Conservation (phyloP, 2,329 filamentous ascomycete species). For the Pyricularia pennisetigena region DNA sequence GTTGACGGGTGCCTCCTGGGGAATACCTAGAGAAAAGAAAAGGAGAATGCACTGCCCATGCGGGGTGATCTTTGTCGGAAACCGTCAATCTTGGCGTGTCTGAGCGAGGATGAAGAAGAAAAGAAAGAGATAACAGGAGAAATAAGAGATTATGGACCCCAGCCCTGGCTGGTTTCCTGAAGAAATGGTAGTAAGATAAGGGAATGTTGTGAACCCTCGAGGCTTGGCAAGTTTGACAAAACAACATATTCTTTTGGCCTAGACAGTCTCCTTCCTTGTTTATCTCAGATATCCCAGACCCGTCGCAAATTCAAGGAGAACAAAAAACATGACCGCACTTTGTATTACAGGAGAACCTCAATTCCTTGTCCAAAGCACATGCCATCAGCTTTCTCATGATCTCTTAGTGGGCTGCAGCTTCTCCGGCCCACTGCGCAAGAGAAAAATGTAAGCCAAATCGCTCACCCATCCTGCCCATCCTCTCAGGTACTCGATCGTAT, state of each 20-base stretch:
- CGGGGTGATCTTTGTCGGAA: not conserved
- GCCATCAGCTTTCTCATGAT: not conserved
- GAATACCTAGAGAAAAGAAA: not conserved
- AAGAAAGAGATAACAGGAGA: not conserved
- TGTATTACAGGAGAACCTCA: not conserved
- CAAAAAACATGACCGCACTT: not conserved
- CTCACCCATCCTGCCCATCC: conserved; percentile 42
- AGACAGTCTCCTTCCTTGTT: not conserved
- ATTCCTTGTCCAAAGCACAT: not conserved
- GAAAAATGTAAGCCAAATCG: conserved; percentile 19
- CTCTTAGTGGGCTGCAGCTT: not conserved
- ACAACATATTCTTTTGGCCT: not conserved
- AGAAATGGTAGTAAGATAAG: not conserved
- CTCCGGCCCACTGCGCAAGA: not conserved
- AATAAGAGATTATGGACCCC: not conserved
- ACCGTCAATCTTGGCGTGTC: not conserved
- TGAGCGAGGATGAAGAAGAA: not conserved
- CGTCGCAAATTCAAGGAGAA: not conserved
- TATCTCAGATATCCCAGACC: not conserved
- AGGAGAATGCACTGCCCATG: not conserved
- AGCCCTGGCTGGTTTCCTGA: not conserved
- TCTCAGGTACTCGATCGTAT: conserved; percentile 33
- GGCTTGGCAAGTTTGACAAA: not conserved
- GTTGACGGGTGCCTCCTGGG: not conserved
- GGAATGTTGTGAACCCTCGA: not conserved